Evolutionary conservation across 148 eudicot genomes (phyloP).

Genomic region (Gaultheria prostrata): DNA sequence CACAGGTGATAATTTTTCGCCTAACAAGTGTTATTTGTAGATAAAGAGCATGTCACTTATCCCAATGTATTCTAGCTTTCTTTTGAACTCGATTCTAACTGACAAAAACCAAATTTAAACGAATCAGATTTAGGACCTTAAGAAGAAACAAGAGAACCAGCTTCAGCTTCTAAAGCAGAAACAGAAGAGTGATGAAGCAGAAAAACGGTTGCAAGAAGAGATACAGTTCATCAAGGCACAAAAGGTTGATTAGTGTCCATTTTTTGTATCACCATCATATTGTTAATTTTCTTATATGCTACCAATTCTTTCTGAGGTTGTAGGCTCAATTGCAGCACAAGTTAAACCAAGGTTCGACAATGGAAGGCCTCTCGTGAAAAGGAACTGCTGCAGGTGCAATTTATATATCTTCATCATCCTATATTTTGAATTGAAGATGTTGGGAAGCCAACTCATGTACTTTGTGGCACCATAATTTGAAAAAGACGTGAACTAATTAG

Average conservation of each 20-base stretch:
- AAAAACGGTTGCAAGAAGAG: conserved; percentile 89
- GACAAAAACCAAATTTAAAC: background rate
- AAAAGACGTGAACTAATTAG: background rate
- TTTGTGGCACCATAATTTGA: background rate
- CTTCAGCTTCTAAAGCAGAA: conserved; percentile 93
- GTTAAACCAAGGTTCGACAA: conserved; percentile 95
- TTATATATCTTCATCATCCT: background rate
- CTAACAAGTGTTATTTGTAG: background rate
- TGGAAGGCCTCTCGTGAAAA: conserved; percentile 99
- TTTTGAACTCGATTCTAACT: background rate
- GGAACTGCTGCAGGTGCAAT: conserved; percentile 83
- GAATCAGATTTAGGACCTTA: conserved; percentile 83
- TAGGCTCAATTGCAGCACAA: conserved; percentile 97
- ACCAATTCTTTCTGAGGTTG: conserved; percentile 21
- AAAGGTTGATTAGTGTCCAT: conserved; percentile 49
- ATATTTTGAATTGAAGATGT: background rate
- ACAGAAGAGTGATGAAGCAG: conserved; percentile 98
- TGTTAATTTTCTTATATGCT: background rate
- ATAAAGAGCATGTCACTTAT: background rate
- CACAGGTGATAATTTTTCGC: conserved; percentile 55
- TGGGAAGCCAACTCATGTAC: background rate
- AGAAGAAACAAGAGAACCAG: conserved; percentile 97
- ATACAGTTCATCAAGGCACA: conserved; percentile 94
- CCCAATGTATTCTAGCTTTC: background rate
- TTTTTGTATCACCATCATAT: conserved; percentile 20